phyloP scores from a whole-genome alignment of 116 monocot genomes.

The Papilionanthe hybrid region DNA sequence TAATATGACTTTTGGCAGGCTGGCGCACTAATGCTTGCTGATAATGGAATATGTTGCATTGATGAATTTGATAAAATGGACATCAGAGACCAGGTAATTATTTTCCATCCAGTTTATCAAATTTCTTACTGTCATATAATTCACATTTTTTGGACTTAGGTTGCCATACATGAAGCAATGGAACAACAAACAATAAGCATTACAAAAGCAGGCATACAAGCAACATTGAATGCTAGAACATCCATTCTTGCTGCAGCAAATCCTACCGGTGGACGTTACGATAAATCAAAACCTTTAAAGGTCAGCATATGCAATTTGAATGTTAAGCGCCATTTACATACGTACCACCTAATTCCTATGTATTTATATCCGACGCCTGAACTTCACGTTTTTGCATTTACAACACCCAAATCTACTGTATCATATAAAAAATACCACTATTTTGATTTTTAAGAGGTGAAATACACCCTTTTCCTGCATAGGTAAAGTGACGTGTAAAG shows the following conservation, averaged over 20 bases:
- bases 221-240: conserved; percentile 88
- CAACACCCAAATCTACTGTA: too few species aligned
- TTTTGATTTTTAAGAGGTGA: too few species aligned
- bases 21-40: conserved; percentile 97
- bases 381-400: too few species aligned
- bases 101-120: neutral
- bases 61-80: conserved; percentile 99
- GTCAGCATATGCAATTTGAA: conserved; percentile 17
- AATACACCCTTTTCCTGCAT: too few species aligned
- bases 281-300: conserved; percentile 93
- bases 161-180: conserved; percentile 99
- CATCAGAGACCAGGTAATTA: conserved; percentile 75
- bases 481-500: too few species aligned
- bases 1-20: conserved; percentile 40
- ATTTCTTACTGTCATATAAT: neutral
- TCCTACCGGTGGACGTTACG: conserved; percentile 90
- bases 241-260: conserved; percentile 93
- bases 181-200: conserved; percentile 96
- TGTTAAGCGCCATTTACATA: neutral
- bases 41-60: conserved; percentile 97
- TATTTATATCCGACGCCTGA: too few species aligned
- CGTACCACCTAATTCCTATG: too few species aligned
- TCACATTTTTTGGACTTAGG: conserved; percentile 27
- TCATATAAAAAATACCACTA: too few species aligned
- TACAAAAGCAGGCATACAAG: conserved; percentile 97